Evolutionary conservation across 1,284 basidiomycete genomes (phyloP).

Genomic region (Ganoderma sinense): DNA sequence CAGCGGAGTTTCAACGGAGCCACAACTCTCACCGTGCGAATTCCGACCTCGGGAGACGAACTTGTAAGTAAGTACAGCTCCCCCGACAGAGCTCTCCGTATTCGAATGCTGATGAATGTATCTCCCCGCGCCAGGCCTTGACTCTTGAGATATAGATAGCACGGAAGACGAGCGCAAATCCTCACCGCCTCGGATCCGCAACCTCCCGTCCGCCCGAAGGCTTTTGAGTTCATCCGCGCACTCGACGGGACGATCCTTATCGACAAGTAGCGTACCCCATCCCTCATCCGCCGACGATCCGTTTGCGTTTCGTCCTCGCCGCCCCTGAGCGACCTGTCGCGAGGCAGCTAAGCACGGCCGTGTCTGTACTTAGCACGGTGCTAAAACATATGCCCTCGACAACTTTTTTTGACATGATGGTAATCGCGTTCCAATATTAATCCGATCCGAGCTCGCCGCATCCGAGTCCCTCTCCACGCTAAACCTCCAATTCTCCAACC

Average conservation of each 20-base stretch:
- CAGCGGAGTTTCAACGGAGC: neutral
- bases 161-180: neutral
- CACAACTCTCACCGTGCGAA: neutral
- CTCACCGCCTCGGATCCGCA: neutral
- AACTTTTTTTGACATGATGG: neutral
- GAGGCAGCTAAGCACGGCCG: neutral
- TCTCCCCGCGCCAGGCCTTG: no score
- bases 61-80: neutral
- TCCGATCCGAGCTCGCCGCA: neutral
- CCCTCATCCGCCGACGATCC: neutral
- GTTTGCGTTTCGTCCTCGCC: neutral
- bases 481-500: no score
- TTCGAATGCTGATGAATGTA: no score
- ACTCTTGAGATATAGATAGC: no score
- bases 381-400: neutral
- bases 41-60: no score
- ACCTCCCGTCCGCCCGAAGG: neutral
- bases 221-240: neutral
- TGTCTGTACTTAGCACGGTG: neutral
- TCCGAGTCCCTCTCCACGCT: no score
- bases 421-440: neutral
- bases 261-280: neutral
- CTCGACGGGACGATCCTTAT: neutral
- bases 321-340: neutral
- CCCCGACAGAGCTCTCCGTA: no score